A percentile compares a stretch with the other conserved stretches of the same genome.
Evolutionary conservation across 1,284 basidiomycete species (phyloP).

Genomic region (Schizophyllum commune): DNA sequence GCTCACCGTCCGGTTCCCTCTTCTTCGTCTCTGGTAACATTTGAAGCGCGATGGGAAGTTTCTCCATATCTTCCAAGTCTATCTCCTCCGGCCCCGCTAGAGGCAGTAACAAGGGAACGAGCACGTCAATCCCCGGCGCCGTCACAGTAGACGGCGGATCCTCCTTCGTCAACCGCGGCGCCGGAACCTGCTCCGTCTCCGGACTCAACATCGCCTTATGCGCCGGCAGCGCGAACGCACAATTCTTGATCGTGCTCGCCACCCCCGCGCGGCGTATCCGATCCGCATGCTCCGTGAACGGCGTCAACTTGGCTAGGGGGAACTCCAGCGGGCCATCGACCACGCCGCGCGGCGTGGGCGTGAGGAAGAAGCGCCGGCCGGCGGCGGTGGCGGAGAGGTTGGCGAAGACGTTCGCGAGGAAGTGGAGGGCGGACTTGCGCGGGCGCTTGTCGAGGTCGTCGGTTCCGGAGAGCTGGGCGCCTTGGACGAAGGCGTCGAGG

Average conservation of each 20-base stretch:
- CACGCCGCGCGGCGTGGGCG: conserved; percentile 39
- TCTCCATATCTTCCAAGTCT: conserved; percentile 71
- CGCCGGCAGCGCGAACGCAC: conserved; percentile 59
- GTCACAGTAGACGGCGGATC: conserved; percentile 8
- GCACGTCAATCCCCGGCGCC: conserved; percentile 75
- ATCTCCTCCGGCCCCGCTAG: conserved; percentile 93
- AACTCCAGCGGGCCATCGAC: conserved; percentile 48
- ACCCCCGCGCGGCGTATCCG: conserved; percentile 82
- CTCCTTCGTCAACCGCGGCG: conserved; percentile 43
- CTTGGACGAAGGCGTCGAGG: conserved; percentile 80
- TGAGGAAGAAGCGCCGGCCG: conserved; percentile 68
- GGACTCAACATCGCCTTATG: conserved; percentile 65
- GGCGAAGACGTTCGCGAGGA: conserved; percentile 87
- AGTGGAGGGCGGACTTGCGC: conserved; percentile 77
- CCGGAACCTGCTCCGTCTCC: conserved; percentile 41
- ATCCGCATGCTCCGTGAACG: conserved; percentile 86
- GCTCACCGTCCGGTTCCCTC: too few relatives aligned
- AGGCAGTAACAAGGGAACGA: conserved; percentile 82
- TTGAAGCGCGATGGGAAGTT: conserved; percentile 15
- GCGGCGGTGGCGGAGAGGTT: conserved; percentile 69
- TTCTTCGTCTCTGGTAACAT: too few relatives aligned
- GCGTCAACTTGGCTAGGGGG: conserved; percentile 72
- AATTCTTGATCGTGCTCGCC: conserved; percentile 85
- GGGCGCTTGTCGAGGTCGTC: conserved; percentile 39
- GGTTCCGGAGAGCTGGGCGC: conserved; percentile 45